phyloP scores from a whole-genome alignment of 176 grass and related monocot genomes.

The Paspalum vaginatum region DNA sequence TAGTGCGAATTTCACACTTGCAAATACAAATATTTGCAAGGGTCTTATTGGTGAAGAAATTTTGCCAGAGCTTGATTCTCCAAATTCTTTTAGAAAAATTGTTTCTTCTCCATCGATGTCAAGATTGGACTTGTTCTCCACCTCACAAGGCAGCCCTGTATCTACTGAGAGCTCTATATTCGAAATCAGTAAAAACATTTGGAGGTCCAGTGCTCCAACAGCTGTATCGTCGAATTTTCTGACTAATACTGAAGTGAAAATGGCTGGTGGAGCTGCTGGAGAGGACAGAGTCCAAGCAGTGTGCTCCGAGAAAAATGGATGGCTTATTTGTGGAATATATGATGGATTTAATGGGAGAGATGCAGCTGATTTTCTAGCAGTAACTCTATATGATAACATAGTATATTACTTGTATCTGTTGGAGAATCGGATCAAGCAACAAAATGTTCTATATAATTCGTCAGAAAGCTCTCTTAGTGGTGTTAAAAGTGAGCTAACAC shows the following conservation, averaged over 20 bases:
- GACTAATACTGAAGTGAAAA: constrained; percentile 77
- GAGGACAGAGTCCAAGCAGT: constrained; percentile 99
- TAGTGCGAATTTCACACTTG: constrained; percentile 93
- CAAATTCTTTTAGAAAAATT: constrained; percentile 89
- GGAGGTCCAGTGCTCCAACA: constrained; percentile 68
- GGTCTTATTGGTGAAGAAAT: constrained; percentile 91
- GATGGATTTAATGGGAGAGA: constrained; percentile 99
- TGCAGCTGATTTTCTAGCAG: constrained; percentile 96
- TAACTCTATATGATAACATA: constrained; percentile 93
- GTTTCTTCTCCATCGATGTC: constrained; percentile 87
- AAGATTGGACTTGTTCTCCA: constrained; percentile 69
- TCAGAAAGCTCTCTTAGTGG: constrained; percentile 30
- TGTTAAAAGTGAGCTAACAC: constrained; percentile 70
- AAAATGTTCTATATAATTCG: constrained; percentile 38
- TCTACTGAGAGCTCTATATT: constrained; percentile 54
- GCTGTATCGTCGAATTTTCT: constrained; percentile 81
- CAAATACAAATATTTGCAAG: constrained; percentile 97
- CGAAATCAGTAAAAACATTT: constrained; percentile 64
- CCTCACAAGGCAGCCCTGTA: constrained; percentile 52
- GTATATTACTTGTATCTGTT: constrained; percentile 79
- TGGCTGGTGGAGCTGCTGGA: constrained; percentile 95
- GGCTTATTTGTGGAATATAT: constrained; percentile 97
- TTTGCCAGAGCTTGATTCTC: constrained; percentile 94
- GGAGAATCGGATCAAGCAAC: constrained; percentile 72
- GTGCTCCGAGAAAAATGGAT: constrained; percentile 96